Evolutionary conservation across 257 asterid genomes (phyloP), one percentile per base, ranked within the genome.

Genomic region (Fraxinus americana): DNA sequence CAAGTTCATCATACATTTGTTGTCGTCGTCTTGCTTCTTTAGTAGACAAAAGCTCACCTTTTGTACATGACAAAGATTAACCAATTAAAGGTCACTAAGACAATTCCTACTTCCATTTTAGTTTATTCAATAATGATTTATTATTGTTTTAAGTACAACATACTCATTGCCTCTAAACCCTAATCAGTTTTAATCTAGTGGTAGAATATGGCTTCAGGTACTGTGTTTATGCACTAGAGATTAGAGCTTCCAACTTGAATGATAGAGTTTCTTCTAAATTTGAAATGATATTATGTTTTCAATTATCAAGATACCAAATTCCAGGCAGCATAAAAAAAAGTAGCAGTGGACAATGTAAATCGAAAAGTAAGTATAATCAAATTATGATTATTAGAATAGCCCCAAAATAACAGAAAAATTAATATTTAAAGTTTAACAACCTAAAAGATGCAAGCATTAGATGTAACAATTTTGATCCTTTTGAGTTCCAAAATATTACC

Each of bases 1-100:
- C 68, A 74, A 73, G 78, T 71, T 85, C 73, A 79, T 95, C 98
- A 32, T 92, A 95, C 14, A 77, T 75, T 68, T 70, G 81, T 75
- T 86, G 98, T 81, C 98, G 83, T 41, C 71, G 83, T 82, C 88
- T 88, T 71, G 97, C 90, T 86, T 88, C 97, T 79, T 87, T 81
- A 36, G 96, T 93, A 2, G 92, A 79, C 86, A 95, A 83, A 77
- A 92, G 93, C 84, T 95, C 99, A 70, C 97, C 98, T 92, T 70
- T 78, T 14, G 30, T 27, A 25, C 45, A 45, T 5, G 71, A 34
- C 25, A 57, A 76, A 27, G 66, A 57, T 43, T 5, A 72, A 21
- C 0, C 17, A 5, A 74, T 52, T 29, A 66, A 59, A 39, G 41
- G 41, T 43, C 7, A 21, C 41, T 39, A 75, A 45, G 21, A 57